Percentiles rank a stretch among this genome's conserved stretches.
These are phyloP conservation scores for Paulownia fortunei DNA, from an alignment of 257 asterid species.

Conservation along the genomic window DNA sequence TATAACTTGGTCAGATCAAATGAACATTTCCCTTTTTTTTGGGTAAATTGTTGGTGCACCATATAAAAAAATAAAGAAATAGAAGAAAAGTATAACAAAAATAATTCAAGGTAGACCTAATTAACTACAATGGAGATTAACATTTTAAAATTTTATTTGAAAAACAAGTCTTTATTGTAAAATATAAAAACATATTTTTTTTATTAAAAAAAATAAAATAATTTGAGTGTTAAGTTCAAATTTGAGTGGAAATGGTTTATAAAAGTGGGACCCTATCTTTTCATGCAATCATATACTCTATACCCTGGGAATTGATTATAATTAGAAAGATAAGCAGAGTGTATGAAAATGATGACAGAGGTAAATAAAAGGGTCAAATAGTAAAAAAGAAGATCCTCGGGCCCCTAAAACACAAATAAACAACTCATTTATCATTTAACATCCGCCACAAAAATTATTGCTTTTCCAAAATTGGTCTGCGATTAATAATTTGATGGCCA, in stretches of 20 bases:
- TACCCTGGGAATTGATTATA: not conserved
- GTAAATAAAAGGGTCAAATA: conserved; percentile 37
- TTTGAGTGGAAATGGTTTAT: not conserved
- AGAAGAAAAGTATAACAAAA: no score
- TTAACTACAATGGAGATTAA: no score
- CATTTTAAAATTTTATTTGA: no score
- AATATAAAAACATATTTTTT: no score
- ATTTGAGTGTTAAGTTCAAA: no score
- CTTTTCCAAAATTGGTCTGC: not conserved
- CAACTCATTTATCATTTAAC: conserved; percentile 21
- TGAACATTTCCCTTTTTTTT: no score
- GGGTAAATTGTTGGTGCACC: no score
- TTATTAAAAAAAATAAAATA: no score
- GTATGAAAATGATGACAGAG: not conserved
- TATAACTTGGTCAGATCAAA: no score
- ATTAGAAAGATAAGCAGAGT: not conserved
- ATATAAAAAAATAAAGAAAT: no score
- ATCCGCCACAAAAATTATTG: conserved; percentile 29
- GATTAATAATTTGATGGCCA: not conserved
- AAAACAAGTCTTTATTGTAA: no score
- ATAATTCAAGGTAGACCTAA: no score
- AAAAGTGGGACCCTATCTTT: not conserved
- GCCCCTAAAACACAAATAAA: conserved; percentile 58
- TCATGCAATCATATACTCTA: not conserved
- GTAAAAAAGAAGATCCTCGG: conserved; percentile 56